phyloP scores from a whole-genome alignment of 2,329 filamentous ascomycete genomes.

The Fusarium cicatricum region DNA sequence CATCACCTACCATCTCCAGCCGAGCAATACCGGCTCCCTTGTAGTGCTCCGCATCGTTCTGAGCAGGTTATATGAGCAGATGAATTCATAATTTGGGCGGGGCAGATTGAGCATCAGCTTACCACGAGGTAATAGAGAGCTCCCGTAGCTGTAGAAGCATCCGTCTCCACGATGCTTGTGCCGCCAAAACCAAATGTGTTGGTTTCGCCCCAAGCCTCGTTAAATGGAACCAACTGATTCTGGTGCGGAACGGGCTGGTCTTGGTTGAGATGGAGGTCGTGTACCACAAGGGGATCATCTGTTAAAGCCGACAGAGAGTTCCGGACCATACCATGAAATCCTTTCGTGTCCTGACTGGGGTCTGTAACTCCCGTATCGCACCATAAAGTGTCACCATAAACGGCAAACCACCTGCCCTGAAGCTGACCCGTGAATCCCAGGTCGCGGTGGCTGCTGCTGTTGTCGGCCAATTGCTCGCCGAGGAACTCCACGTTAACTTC shows the following conservation, averaged over 20 bases:
- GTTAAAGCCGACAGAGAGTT: slow-evolving; percentile 48
- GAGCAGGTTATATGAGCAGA: no score
- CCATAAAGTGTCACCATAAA: slow-evolving; percentile 48
- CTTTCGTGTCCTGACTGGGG: slow-evolving; percentile 39
- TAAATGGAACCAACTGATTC: slow-evolving; percentile 49
- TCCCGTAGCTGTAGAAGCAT: slow-evolving; percentile 38
- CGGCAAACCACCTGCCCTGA: slow-evolving; percentile 49
- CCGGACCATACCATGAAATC: slow-evolving; percentile 53
- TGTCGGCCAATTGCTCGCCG: slow-evolving; percentile 48
- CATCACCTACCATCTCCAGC: slow-evolving; percentile 45
- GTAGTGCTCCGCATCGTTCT: slow-evolving; percentile 47
- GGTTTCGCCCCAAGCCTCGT: slow-evolving; percentile 49
- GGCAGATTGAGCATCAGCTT: slow-evolving; percentile 10
- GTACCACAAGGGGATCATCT: slow-evolving; percentile 47
- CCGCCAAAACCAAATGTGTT: slow-evolving; percentile 49
- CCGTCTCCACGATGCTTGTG: slow-evolving; percentile 50
- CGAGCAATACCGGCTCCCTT: slow-evolving; percentile 49
- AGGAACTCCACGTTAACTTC: slow-evolving; percentile 42
- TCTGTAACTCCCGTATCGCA: slow-evolving; percentile 46
- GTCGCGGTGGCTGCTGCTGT: slow-evolving; percentile 50
- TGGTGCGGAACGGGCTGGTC: slow-evolving; percentile 44
- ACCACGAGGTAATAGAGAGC: slow-evolving; percentile 51
- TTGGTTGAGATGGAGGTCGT: slow-evolving; percentile 48
- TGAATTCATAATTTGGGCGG: neutral
- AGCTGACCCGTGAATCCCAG: slow-evolving; percentile 49